phyloP scores from a whole-genome alignment of 2,329 filamentous ascomycete species.

The Fusarium verticillioides region DNA sequence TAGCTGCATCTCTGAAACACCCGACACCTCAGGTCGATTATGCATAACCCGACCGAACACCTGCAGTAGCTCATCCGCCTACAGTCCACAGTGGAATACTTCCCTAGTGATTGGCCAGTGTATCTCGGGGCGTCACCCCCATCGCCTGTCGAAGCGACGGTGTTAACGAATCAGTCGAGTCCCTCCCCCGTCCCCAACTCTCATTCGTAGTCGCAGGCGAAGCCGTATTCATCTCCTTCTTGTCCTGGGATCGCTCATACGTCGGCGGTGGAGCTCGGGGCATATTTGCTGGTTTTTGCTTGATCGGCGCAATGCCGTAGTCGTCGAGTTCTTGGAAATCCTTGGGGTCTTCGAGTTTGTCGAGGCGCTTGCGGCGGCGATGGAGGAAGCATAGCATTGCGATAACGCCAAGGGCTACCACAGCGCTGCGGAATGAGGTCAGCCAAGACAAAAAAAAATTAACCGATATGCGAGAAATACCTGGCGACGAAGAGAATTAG shows the following conservation, averaged over 20 bases:
- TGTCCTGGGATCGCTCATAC: constrained; percentile 19
- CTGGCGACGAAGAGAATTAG: constrained; percentile 26
- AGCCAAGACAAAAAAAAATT: neutral
- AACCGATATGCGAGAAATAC: constrained; percentile 1
- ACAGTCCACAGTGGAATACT: neutral
- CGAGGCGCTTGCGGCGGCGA: constrained; percentile 31
- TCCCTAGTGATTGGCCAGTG: constrained; percentile 28
- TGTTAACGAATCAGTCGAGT: constrained; percentile 38
- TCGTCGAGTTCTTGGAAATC: constrained; percentile 43
- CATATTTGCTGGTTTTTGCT: constrained; percentile 13
- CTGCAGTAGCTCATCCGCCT: constrained; percentile 21
- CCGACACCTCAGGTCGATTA: neutral
- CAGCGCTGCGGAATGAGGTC: constrained; percentile 6
- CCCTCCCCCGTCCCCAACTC: constrained; percentile 16
- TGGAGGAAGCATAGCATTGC: constrained; percentile 35
- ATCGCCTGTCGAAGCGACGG: constrained; percentile 41
- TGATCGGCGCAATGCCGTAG: constrained; percentile 33
- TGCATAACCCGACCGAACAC: constrained; percentile 28
- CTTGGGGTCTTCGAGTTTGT: constrained; percentile 40
- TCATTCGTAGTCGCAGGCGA: constrained; percentile 1
- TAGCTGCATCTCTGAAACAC: constrained; percentile 15
- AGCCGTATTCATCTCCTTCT: neutral
- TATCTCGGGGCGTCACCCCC: constrained; percentile 36
- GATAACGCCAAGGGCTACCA: constrained; percentile 29
- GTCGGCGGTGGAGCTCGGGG: constrained; percentile 34